phyloP scores from a whole-genome alignment of 306 rosid genomes.

The Prunus armeniaca region DNA sequence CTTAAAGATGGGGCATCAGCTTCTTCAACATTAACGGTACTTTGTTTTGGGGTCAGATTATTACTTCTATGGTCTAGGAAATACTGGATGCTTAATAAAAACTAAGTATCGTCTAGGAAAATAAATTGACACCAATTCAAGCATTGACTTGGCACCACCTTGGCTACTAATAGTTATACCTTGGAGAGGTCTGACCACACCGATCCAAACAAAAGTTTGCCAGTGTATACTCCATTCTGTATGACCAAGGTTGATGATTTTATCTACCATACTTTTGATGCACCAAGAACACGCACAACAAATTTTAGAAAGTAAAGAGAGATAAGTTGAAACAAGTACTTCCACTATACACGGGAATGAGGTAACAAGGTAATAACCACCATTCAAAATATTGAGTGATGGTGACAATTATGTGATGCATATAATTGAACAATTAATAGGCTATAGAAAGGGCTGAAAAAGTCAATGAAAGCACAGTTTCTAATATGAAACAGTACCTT shows the following conservation, averaged over 20 bases:
- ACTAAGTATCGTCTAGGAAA: neutral
- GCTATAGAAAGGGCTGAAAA: neutral
- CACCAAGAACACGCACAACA: neutral
- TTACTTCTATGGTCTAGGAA: neutral
- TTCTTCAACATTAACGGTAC: neutral
- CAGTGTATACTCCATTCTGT: neutral
- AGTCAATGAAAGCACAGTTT: neutral
- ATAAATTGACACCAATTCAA: neutral
- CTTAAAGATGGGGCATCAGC: constrained; percentile 6
- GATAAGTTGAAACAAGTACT: neutral
- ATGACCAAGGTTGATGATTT: constrained; percentile 1
- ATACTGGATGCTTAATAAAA: neutral
- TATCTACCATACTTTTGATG: neutral
- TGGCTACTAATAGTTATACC: neutral
- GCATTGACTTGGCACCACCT: neutral
- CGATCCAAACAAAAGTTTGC: neutral
- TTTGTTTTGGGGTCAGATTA: too few relatives aligned
- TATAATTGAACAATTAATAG: neutral
- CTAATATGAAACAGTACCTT: constrained; percentile 51
- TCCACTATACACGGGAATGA: neutral
- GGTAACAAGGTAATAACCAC: neutral
- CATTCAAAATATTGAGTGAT: neutral
- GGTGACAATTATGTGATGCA: constrained; percentile 1
- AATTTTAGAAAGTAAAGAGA: neutral
- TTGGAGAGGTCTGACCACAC: constrained; percentile 7